Evolutionary conservation across 108 stramenopile genomes (phyloP), one percentile per base, ranked within the genome.

Genomic region (Aurantiochytrium sp.): DNA sequence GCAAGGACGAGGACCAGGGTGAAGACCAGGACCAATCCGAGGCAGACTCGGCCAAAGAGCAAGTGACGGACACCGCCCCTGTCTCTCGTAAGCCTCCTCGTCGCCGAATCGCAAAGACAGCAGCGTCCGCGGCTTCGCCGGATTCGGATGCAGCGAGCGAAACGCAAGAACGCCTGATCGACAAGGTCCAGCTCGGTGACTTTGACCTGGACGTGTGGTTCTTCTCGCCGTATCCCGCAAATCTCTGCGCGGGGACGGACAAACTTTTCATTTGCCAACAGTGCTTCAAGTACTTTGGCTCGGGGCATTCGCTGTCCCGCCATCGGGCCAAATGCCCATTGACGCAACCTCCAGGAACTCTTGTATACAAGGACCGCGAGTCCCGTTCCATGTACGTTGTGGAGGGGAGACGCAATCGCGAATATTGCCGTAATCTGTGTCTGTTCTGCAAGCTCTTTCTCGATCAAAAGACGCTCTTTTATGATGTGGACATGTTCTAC

Each of bases 381-480:
- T 14, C 19, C 59, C 8, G 91, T 14, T 72, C 76, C 42, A 90
- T 94, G 89, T 94, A 89, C 72, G 93, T 93, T 51, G 92, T 94
- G 35, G 93, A 94, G 45, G 93, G 93, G 12, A 60, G 87, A 57
- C 55, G 53, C 14, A 90, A 98, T 92, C 95, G 96, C 35, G 94
- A 98, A 4, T 99, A 98, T 91, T 99, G 98, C 91, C 99, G 98
- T 89, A 98, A 98, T 91, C 92, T 99, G 5, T 99, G 98, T 90
- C 94, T 98, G 19, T 92, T 99, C 88, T 96, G 97, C 58, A 99
- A 99, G 92, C 94, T 99, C n/a, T 99, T 99, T 90, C 90, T 99
- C 89, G 99, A 99, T 94, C 99, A 99, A 95, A 99, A 99, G 93
- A 99, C 98, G 53, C 94, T 99, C 73, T 99, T 98, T 92, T 99